Evolutionary conservation across 2,329 filamentous ascomycete genomes (phyloP).

Genomic region (Penicillium carneum): DNA sequence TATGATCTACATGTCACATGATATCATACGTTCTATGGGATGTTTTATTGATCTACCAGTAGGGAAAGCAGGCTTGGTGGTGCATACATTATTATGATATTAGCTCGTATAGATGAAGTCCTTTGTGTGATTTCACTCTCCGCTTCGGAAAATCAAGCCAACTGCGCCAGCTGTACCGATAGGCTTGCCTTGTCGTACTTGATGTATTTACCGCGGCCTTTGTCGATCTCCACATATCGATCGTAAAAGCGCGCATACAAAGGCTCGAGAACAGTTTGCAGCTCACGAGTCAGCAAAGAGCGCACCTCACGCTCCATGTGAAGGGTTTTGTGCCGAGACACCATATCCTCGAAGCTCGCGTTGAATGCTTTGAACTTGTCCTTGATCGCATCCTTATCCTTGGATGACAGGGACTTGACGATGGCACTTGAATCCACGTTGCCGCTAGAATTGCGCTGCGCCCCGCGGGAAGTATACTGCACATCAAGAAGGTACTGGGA

Average conservation of each 20-base stretch:
- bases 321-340: slow-evolving; percentile 79
- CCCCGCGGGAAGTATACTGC: slow-evolving; percentile 80
- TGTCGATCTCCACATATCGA: slow-evolving; percentile 95
- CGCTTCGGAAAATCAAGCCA: slow-evolving; percentile 20
- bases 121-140: background rate
- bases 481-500: slow-evolving; percentile 86
- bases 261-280: slow-evolving; percentile 90
- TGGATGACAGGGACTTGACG: slow-evolving; percentile 81
- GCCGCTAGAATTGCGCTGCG: slow-evolving; percentile 73
- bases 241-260: slow-evolving; percentile 96
- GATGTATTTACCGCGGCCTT: slow-evolving; percentile 96
- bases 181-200: slow-evolving; percentile 92
- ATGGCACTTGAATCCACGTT: slow-evolving; percentile 79
- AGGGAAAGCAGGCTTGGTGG: background rate
- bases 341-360: slow-evolving; percentile 84
- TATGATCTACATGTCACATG: slow-evolving; percentile 27
- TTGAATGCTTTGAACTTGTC: slow-evolving; percentile 95
- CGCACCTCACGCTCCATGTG: slow-evolving; percentile 92
- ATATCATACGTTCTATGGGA: background rate
- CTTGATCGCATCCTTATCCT: slow-evolving; percentile 96
- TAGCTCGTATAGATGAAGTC: slow-evolving; percentile 12
- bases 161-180: slow-evolving; percentile 63
- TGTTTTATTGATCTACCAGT: background rate
- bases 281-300: slow-evolving; percentile 77
- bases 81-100: slow-evolving; percentile 17